A percentile compares a stretch with the other conserved stretches of the same genome.
phyloP scores from a whole-genome alignment of 1,284 basidiomycete species.

The Leccinum fuscescens region DNA sequence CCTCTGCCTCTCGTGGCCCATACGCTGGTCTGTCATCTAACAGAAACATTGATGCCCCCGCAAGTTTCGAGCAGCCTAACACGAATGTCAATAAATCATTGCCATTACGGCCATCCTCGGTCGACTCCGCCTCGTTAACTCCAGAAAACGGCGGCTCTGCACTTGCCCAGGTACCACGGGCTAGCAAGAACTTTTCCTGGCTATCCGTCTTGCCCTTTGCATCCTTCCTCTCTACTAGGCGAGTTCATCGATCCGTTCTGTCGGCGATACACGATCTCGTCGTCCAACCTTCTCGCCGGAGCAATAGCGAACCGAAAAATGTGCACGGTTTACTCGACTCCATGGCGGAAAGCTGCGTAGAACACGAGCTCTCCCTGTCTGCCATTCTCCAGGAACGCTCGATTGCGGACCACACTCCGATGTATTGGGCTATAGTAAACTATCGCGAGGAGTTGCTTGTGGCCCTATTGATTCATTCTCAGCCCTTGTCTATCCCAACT shows the following conservation, averaged over 20 bases:
- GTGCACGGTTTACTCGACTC: constrained; percentile 40
- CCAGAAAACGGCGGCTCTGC: neutral
- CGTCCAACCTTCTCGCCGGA: constrained; percentile 5
- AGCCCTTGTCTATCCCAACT: constrained; percentile 48
- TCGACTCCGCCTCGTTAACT: neutral
- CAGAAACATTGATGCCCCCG: neutral
- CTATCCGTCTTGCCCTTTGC: constrained; percentile 33
- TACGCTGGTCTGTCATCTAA: neutral
- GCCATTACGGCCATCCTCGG: neutral
- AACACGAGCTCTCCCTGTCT: constrained; percentile 43
- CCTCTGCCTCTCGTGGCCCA: neutral
- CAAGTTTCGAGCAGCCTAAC: neutral
- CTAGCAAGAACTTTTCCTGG: constrained; percentile 23
- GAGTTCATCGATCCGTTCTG: constrained; percentile 42
- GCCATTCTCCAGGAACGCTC: constrained; percentile 56
- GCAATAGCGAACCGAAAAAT: neutral
- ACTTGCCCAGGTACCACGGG: neutral
- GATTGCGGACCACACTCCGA: constrained; percentile 60
- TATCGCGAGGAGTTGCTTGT: constrained; percentile 41
- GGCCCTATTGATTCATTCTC: constrained; percentile 46
- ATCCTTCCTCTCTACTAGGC: constrained; percentile 37
- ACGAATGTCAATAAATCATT: neutral
- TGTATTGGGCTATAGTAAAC: constrained; percentile 73
- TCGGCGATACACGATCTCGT: constrained; percentile 50
- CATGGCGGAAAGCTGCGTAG: constrained; percentile 43